Evolutionary conservation across 2,329 filamentous ascomycete genomes (phyloP).

Genomic region (Aaosphaeria pasadenensis): DNA sequence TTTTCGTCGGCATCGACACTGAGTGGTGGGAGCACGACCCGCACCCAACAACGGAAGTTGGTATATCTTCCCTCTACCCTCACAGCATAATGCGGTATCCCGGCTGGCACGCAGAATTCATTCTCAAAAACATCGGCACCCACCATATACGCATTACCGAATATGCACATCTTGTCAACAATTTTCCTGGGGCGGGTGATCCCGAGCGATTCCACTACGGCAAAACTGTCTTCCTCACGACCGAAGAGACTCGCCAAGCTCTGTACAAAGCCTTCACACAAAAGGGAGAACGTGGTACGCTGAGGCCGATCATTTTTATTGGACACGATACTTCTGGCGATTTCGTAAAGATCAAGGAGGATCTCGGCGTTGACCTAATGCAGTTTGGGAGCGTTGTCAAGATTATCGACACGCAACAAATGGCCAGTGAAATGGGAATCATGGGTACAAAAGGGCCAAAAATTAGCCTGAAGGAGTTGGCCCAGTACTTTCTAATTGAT

Average conservation of each 20-base stretch:
- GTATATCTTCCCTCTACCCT: slow-evolving; percentile 10
- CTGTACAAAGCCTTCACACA: slow-evolving; percentile 6
- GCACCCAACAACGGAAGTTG: slow-evolving; percentile 14
- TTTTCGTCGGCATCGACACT: background rate
- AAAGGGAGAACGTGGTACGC: background rate
- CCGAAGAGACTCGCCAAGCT: slow-evolving; percentile 3
- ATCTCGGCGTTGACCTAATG: slow-evolving; percentile 12
- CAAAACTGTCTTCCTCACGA: slow-evolving; percentile 9
- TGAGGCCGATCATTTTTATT: slow-evolving; percentile 15
- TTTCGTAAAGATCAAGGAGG: slow-evolving; percentile 8
- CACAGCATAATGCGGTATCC: background rate
- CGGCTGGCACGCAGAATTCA: background rate
- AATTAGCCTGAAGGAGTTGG: background rate
- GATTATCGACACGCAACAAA: slow-evolving; percentile 15
- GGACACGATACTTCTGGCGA: slow-evolving; percentile 19
- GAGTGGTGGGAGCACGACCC: slow-evolving; percentile 16
- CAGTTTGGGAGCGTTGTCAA: slow-evolving; percentile 8
- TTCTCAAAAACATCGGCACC: background rate
- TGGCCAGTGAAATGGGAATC: slow-evolving; percentile 9
- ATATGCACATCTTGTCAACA: slow-evolving; percentile 14
- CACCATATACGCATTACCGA: slow-evolving; percentile 11
- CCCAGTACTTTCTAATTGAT: background rate
- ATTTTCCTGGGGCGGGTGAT: slow-evolving; percentile 5
- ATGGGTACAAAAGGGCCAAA: background rate
- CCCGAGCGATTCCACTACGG: slow-evolving; percentile 16